Base-by-base conservation (phyloP, 306 rosid genomes). In the Ormosia semicastrata region DNA sequence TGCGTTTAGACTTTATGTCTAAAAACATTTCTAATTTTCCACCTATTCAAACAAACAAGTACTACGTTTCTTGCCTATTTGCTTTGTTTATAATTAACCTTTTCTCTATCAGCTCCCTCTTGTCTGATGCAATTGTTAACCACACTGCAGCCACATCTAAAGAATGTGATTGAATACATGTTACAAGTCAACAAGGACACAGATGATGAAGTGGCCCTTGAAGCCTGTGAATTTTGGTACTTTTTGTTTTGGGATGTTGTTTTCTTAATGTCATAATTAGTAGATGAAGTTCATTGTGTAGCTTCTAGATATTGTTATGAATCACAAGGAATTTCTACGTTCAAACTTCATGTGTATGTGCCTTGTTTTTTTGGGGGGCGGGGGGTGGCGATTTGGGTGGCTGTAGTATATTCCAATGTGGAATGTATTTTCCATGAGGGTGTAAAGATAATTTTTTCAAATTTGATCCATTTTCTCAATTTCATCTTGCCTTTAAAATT, bases 141-240 rank as follows among this genome's bases (percentile, higher is more conserved):
- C 67, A 76, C 73, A 46, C 78, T 86, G 92, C 97, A 96, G 99
- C 95, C 94, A 41, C 98, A 94, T 81, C 84, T 96, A 85, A 88
- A 86, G 86, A 92, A 89, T 84, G 89, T 96, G 63, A 89, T 96
- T 47, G 97, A 92, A 78, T 92, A 96, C 91, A 96, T 96, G 98
- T 80, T 96, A 85, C 99, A 85, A 94, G 99, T 96, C 84, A 96
- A 96, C 89, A 91, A 94, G 85, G 99, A 96, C 78, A 68, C 81
- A 6, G 98, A 96, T 82, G 98, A 96, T 8, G 99, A 96, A 85
- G 99, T 96, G 43, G 93, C 99, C 57, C 99, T 96, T 70, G 97
- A 96, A 87, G 90, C 99, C 67, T 96, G 99, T 89, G 99, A 96
- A 94, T 96, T 96, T 86, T 96, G 99, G 99, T 96, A 93, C 69